Conservation (phyloP, 768 basidiomycete genomes). For the Mycena haematopus region DNA sequence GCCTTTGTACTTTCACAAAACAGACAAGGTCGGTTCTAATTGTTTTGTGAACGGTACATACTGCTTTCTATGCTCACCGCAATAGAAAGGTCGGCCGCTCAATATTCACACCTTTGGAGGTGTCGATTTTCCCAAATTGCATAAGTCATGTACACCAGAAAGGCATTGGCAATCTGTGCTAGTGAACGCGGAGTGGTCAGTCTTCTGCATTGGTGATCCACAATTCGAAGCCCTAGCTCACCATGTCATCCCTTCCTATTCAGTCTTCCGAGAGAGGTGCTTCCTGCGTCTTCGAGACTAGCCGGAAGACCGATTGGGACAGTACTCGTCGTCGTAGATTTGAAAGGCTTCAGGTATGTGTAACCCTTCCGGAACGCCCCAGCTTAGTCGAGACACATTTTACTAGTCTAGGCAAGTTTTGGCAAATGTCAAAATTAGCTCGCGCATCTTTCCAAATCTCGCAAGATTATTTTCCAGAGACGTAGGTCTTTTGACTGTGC, state of each 20-base stretch:
- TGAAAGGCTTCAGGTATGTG: slow-evolving; percentile 72
- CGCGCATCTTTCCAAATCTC: slow-evolving; percentile 73
- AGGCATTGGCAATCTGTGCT: slow-evolving; percentile 68
- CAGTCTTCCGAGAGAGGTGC: slow-evolving; percentile 63
- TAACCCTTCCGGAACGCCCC: too few relatives aligned
- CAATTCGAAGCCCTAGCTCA: too few relatives aligned
- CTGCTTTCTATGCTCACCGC: not conserved
- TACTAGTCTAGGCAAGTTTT: slow-evolving; percentile 67
- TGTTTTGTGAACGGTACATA: not conserved
- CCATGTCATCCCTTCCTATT: too few relatives aligned
- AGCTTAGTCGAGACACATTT: not conserved
- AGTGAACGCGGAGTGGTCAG: slow-evolving; percentile 61
- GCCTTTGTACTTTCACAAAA: slow-evolving; percentile 86
- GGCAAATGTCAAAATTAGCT: slow-evolving; percentile 75
- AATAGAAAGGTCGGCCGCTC: slow-evolving; percentile 71
- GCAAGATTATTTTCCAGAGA: slow-evolving; percentile 81
- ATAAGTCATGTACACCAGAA: slow-evolving; percentile 63
- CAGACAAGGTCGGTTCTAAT: slow-evolving; percentile 62
- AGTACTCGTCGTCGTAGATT: slow-evolving; percentile 70
- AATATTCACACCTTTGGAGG: slow-evolving; percentile 70
- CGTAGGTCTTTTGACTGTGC: slow-evolving; percentile 46
- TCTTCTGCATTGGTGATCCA: too few relatives aligned
- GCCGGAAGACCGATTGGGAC: slow-evolving; percentile 58
- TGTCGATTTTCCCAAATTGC: slow-evolving; percentile 62
- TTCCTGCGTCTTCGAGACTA: slow-evolving; percentile 67